Base-by-base conservation (phyloP, 2,329 filamentous ascomycete genomes). In the Cordyceps cateniannulata region DNA sequence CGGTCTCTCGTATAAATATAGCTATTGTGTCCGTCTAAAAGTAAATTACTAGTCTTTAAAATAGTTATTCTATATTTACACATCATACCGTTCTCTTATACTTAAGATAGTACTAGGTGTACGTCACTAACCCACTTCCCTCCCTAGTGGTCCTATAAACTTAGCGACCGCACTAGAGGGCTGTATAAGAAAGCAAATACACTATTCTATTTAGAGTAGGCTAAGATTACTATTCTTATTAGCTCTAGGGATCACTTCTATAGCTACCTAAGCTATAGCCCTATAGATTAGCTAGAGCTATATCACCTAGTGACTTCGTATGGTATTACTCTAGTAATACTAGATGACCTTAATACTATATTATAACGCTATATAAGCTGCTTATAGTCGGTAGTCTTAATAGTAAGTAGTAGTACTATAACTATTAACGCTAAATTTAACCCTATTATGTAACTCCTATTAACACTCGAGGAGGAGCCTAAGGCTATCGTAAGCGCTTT, bases 131-230 rank as follows among this genome's bases (percentile, higher is more conserved):
- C 14, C 27, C 25, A 25, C 48, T 52, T 52, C 14, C 49, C 49
- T 52, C 27, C 29, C n/a, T 12, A 52, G 6, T 52, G n/a, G 49
- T 52, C 49, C 25, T 24, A 24, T 24, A 38, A 32, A 18, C 52
- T 55, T 38, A 45, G 35, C 16, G 32, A 42, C 35, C 38, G n/a
- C 7, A 55, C 35, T 22, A 38, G 32, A 10, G 52, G 52, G 5
- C 38, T 55, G 18, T 55, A 22, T 24, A 55, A 45, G 40, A 55
- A 55, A 45, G 52, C 22, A 45, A 55, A 55, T 9, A 55, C 52
- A 12, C 25, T 55, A 14, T 55, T 55, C 52, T 35, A 55, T 7
- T 18, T 55, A 20, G 35, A 44, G 20, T 24, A 27, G 6, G 9
- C 38, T 14, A 55, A 25, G 20, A 25, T 55, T 24, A 24, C 52